Base-by-base conservation (phyloP, 768 basidiomycete genomes). In the Brasilioporus rufonigricans region DNA sequence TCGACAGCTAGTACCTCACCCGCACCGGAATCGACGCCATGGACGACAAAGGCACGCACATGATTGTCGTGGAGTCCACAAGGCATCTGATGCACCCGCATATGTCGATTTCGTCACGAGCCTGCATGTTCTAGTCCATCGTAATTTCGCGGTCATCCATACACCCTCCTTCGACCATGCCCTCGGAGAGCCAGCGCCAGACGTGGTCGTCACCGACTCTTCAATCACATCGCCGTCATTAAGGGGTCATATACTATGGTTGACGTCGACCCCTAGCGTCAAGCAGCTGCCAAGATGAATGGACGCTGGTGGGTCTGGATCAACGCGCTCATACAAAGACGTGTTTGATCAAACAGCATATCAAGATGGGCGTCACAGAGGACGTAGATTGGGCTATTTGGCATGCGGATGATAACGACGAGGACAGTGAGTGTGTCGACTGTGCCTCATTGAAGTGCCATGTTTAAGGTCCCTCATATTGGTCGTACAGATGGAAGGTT, bases 171-270 rank as follows among this genome's bases (percentile, higher is more conserved):
- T 36, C 16, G 35, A n/a, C 16, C 18, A 36, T 5, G 16, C 18
- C 16, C 35, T 18, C 35, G 16, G 5, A 18, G 35, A 36, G 16
- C 16, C 18, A 18, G 18, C 35, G 35, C 16, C 35, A 18, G 35
- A 18, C 16, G 35, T 18, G 35, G 18, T 36, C 16, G 7, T 5
- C 16, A 18, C 18, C 35, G 4, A 7, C 4, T 16, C 16, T 18
- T 18, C 16, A 14, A 18, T 6, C 5, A 7, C 16, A 1, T 16
- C 16, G 3, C 18, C 35, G 35, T 13, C 32, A 82, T 98, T 58
- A 94, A 98, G 71, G 94, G 95, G 0, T 72, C 97, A n/a, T 96
- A 97, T 69, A 79, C 85, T 3, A 83, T 92, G 61, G 78, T 97
- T 24, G 75, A 82, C 18, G 71, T 85, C 23, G 73, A 80, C 0